Evolutionary conservation across 257 asterid genomes (phyloP).

Genomic region (Nicotiana tomentosiformis): DNA sequence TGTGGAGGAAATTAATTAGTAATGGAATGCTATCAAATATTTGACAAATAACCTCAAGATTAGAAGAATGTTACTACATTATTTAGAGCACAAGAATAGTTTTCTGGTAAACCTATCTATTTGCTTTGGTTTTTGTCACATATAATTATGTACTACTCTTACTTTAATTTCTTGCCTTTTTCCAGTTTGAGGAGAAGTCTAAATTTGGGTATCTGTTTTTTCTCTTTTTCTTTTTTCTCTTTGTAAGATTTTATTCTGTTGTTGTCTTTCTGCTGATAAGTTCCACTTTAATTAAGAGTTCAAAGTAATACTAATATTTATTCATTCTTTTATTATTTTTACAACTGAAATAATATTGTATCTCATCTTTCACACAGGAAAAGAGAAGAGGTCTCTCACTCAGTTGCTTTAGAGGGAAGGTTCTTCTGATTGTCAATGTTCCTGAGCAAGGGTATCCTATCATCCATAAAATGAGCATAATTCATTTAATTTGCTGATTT

Average conservation of each 20-base stretch:
- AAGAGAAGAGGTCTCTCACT: not conserved
- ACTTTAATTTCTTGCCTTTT: no score
- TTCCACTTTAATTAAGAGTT: not conserved
- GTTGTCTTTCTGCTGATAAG: no score
- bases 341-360: not conserved
- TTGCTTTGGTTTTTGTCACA: not conserved
- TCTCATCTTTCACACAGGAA: not conserved
- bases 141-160: no score
- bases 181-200: no score
- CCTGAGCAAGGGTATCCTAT: conserved; percentile 3
- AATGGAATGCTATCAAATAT: not conserved
- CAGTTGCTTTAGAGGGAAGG: not conserved
- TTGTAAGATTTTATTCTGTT: not conserved
- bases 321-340: not conserved
- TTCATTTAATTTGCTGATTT: not conserved
- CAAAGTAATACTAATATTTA: not conserved
- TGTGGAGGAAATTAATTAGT: not conserved
- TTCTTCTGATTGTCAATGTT: conserved; percentile 4
- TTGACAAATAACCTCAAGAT: not conserved
- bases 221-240: not conserved
- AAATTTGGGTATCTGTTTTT: not conserved
- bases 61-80: not conserved
- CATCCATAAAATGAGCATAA: not conserved
- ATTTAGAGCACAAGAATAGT: not conserved
- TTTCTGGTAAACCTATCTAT: no score